Conservation (phyloP, 2,329 filamentous ascomycete species). For the Chaetomiaceae sp. region DNA sequence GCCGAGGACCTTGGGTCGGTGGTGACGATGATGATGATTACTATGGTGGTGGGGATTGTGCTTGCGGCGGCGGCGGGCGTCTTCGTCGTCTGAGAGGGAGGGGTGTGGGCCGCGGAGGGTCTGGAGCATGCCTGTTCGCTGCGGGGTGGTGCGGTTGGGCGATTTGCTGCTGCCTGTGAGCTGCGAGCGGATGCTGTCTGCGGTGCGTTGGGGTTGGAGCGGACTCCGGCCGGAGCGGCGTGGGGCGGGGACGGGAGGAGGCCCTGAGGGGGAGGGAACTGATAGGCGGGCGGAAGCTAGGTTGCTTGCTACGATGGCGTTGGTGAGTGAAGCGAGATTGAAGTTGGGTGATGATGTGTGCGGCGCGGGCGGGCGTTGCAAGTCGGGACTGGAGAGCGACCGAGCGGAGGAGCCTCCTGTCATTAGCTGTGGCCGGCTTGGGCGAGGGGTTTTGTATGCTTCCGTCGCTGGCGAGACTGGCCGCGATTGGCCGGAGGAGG, state of each 20-base stretch:
- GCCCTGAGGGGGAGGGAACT: conserved; percentile 32
- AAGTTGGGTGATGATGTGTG: conserved; percentile 34
- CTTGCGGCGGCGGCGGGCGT: conserved; percentile 36
- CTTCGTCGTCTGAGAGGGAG: conserved; percentile 49
- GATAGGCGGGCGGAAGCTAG: conserved; percentile 58
- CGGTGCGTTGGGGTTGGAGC: conserved; percentile 21
- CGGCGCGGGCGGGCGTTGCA: conserved; percentile 19
- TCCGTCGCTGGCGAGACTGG: conserved; percentile 23
- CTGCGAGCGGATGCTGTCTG: conserved; percentile 18
- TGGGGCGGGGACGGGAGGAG: conserved; percentile 35
- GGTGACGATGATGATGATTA: conserved; percentile 34
- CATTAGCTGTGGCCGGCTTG: background rate
- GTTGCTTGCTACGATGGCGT: conserved; percentile 70
- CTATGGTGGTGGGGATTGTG: conserved; percentile 34
- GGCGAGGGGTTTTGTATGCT: background rate
- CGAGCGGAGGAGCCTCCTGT: conserved; percentile 1
- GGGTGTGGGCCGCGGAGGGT: conserved; percentile 56
- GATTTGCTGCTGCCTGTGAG: conserved; percentile 31
- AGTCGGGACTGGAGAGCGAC: conserved; percentile 11
- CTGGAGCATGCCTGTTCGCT: conserved; percentile 53
- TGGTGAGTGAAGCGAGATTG: conserved; percentile 61
- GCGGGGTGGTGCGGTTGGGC: conserved; percentile 27
- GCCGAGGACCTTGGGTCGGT: conserved; percentile 33
- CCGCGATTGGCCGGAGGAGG: conserved; percentile 30
- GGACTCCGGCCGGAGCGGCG: conserved; percentile 29